Base-by-base conservation (phyloP, 805 yeast genomes). In the Maudiozyma pseudohumilis region DNA sequence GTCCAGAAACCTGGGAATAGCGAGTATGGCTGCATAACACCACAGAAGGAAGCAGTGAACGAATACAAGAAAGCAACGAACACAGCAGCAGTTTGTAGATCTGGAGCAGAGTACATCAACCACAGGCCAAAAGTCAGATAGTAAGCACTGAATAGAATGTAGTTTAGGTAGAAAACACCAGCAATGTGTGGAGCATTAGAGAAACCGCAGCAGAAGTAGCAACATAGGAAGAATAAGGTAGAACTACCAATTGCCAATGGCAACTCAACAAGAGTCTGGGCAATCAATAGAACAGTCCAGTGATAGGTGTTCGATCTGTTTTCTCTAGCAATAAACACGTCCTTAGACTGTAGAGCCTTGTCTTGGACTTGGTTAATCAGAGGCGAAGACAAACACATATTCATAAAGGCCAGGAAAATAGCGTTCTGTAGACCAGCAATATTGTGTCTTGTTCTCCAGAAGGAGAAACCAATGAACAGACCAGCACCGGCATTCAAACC, bases 1-100 rank as follows among this genome's bases (percentile, higher is more conserved):
- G 66, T 63, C 83, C 84, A 83, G 64, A 84, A 84, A 2, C 82
- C 74, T 11, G 89, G 88, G 74, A 74, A 59, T 48, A 66, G 36
- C 48, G 49, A 13, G 56, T 62, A 51, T 50, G 63, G 45, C 44
- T 50, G 53, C 53, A 55, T 53, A 36, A 61, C 61, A 56, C 65
- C 65, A 56, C 64, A 57, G 48, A 60, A 60, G 12, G 59, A 48
- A 33, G 60, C 54, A 38, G 58, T 47, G 34, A 59, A 51, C 29
- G 62, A 49, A 32, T 56, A 51, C 18, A 59, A 45, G 34, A 59
- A 61, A 26, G 81, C 70, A 21, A 71, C 64, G 20, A 79, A 61
- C 35, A 78, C 79, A 30, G 76, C 72, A 6, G 87, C 84, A 6
- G 84, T 69, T 35, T 80, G 76, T 35, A 80, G 69, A 56, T 80